Conservation (phyloP, 257 asterid genomes). For the Jacaranda mimosifolia region DNA sequence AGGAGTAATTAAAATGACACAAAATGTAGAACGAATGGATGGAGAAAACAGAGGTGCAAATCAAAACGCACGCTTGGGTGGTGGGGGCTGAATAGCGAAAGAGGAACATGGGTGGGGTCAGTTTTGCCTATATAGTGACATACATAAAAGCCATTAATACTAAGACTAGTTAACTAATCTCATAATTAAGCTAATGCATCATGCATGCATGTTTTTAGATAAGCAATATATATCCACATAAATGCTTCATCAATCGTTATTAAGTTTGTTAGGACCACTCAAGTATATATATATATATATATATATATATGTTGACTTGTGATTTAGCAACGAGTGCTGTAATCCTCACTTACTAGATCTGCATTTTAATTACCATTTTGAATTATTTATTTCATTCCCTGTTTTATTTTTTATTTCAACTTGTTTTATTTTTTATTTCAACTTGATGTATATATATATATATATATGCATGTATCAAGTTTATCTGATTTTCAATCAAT, state of each 20-base stretch:
- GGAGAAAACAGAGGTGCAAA: not conserved
- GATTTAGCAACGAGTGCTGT: too few species aligned
- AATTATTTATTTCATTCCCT: too few species aligned
- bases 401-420: too few species aligned
- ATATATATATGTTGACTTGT: too few species aligned
- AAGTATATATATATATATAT: too few species aligned
- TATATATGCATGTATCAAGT: too few species aligned
- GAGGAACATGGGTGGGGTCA: constrained; percentile 43
- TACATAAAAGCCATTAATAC: constrained; percentile 7
- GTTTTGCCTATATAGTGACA: not conserved
- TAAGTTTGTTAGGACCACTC: too few species aligned
- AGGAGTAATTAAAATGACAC: not conserved
- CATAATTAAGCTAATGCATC: constrained; percentile 24
- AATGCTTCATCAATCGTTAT: not conserved
- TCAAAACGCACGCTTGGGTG: constrained; percentile 18
- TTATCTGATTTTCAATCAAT: too few species aligned
- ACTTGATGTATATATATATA: too few species aligned
- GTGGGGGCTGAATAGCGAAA: not conserved
- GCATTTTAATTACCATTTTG: too few species aligned
- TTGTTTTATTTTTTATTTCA: too few species aligned
- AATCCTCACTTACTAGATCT: too few species aligned
- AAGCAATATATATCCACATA: not conserved
- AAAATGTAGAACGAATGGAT: not conserved
- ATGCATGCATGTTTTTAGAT: constrained; percentile 23
- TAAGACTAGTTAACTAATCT: constrained; percentile 38